These are phyloP conservation scores for Pseudogymnoascus sp. DNA, from an alignment of 2,329 filamentous ascomycete species.

Conservation along the genomic window DNA sequence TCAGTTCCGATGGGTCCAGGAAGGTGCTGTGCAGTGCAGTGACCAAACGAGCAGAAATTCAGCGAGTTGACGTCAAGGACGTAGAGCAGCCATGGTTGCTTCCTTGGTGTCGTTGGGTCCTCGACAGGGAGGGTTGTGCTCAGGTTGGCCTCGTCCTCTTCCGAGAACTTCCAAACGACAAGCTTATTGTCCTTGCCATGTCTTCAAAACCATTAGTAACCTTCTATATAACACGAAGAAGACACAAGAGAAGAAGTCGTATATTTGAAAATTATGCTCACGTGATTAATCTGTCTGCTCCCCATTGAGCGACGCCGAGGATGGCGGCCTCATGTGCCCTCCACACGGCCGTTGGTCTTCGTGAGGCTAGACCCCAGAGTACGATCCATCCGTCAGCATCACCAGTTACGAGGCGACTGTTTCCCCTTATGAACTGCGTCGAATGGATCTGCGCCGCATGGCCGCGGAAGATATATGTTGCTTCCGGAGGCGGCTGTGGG, in stretches of 20 bases:
- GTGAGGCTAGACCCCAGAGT: slow-evolving; percentile 75
- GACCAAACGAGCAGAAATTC: slow-evolving; percentile 85
- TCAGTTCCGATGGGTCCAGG: neutral
- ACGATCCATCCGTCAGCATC: slow-evolving; percentile 88
- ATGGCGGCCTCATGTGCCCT: slow-evolving; percentile 73
- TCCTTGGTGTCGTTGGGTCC: slow-evolving; percentile 38
- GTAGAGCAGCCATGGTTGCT: slow-evolving; percentile 78
- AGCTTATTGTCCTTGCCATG: slow-evolving; percentile 87
- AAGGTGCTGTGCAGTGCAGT: slow-evolving; percentile 22
- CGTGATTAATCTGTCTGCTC: slow-evolving; percentile 70
- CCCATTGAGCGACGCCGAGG: slow-evolving; percentile 67
- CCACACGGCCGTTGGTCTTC: slow-evolving; percentile 80
- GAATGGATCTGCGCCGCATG: slow-evolving; percentile 76
- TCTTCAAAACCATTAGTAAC: slow-evolving; percentile 38
- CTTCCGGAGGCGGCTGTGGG: slow-evolving; percentile 25
- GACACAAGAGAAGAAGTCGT: neutral
- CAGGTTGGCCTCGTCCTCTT: slow-evolving; percentile 54
- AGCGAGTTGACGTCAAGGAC: slow-evolving; percentile 81
- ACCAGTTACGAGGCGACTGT: slow-evolving; percentile 72
- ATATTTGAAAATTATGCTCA: slow-evolving; percentile 40
- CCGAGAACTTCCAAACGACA: slow-evolving; percentile 70
- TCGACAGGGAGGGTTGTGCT: slow-evolving; percentile 68
- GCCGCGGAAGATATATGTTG: slow-evolving; percentile 66
- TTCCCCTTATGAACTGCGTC: slow-evolving; percentile 63
- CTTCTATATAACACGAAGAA: neutral